Evolutionary conservation across 495 filamentous ascomycete genomes (phyloP), one percentile per base, ranked within the genome.

Genomic region (Aspergillus sclerotiicarbonarius): DNA sequence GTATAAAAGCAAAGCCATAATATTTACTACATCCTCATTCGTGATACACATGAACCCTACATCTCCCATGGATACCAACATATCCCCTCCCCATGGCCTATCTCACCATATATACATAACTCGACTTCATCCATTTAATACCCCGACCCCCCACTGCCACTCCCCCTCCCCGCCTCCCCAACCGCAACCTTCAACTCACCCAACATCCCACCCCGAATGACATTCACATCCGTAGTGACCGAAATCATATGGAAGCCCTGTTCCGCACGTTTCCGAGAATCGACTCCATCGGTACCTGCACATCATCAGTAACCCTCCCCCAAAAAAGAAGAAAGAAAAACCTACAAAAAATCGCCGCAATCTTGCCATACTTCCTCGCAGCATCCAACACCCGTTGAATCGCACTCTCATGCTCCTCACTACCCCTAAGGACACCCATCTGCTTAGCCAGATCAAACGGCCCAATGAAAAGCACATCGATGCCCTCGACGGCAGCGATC

Each of bases 231-330:
- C 4, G 84, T 84, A 6, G 76, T 81, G 0, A 82, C 79, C 59
- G 80, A 86, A 43, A 92, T 79, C 89, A 94, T 91, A 64, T 91
- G 78, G 56, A 91, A 94, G 3, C 90, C 90, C 61, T 80, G 79
- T 18, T 90, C 80, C 0, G 80, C 82, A 63, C 83, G 90, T 32
- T 66, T 57, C 57, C 74, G 81, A 6, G 88, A 83, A 65, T 91
- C 84, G 59, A 82, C 78, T 0, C 85, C 87, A 47, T 75, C 76
- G 1, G 83, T 84, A 49, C 73, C 73, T 76, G 7, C 8, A 41
- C 37, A 6, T 1, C 37, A 53, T 46, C 1, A 32, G 13, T 31
- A 20, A 31, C 6, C 1, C 4, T 39, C 8, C 9, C 12, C 31
- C 29, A 21, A 41, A 15, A 33, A 9, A 16, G 18, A 46, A 19